phyloP scores from a whole-genome alignment of 2,329 filamentous ascomycete genomes.

The Cladosporium sp. region DNA sequence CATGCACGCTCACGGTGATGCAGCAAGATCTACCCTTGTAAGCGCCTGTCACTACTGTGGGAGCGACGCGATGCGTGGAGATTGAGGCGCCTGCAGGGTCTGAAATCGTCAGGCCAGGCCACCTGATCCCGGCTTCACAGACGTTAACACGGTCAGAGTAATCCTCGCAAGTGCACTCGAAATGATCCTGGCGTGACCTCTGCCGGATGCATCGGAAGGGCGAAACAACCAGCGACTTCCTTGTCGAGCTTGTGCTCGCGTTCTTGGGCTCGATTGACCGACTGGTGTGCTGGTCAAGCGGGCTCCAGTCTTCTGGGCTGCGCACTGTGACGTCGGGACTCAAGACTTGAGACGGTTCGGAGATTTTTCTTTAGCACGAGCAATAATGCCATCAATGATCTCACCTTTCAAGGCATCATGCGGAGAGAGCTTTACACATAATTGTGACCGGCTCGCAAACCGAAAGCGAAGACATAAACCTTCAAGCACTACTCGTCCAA shows the following conservation, averaged over 20 bases:
- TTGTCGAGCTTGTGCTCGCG: neutral
- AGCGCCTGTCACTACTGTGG: neutral
- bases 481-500: neutral
- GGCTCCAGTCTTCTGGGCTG: neutral
- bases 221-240: neutral
- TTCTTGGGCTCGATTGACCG: neutral
- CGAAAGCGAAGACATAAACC: neutral
- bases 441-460: neutral
- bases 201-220: neutral
- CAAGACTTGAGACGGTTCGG: neutral
- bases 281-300: neutral
- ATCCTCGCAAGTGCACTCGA: neutral
- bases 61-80: neutral
- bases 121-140: neutral
- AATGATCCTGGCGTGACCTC: neutral
- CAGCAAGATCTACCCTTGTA: neutral
- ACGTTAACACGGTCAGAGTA: neutral
- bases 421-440: neutral
- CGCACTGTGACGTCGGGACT: neutral
- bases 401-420: neutral
- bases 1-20: neutral
- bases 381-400: neutral
- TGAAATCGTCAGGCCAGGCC: slow-evolving; percentile 8
- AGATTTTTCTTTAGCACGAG: slow-evolving; percentile 2
- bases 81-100: slow-evolving; percentile 9